phyloP scores from a whole-genome alignment of 176 grass and related monocot species.

The Cenchrus purpureus region DNA sequence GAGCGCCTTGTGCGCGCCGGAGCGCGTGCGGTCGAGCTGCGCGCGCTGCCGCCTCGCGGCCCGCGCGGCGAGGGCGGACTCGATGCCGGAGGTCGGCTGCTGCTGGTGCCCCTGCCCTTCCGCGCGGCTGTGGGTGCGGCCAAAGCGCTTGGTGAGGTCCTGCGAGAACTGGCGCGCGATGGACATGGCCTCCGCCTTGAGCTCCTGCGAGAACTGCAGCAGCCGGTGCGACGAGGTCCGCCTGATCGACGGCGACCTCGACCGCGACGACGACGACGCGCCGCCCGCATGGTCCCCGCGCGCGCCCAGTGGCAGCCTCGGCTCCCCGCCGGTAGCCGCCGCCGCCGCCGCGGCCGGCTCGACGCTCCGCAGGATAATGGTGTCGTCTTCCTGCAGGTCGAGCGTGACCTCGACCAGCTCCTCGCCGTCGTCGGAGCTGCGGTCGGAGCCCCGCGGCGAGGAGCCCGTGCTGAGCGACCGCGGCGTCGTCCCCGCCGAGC shows the following conservation, averaged over 20 bases:
- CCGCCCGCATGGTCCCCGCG: slow-evolving; percentile 31
- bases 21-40: slow-evolving; percentile 81
- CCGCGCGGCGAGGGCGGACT: slow-evolving; percentile 80
- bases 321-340: slow-evolving; percentile 34
- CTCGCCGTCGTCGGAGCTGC: slow-evolving; percentile 67
- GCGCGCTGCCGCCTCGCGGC: slow-evolving; percentile 68
- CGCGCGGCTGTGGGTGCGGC: slow-evolving; percentile 57
- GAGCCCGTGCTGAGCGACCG: slow-evolving; percentile 65
- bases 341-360: slow-evolving; percentile 63
- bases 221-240: slow-evolving; percentile 80
- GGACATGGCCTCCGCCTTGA: slow-evolving; percentile 80
- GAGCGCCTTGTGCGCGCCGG: slow-evolving; percentile 81
- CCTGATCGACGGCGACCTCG: slow-evolving; percentile 80
- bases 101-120: slow-evolving; percentile 20
- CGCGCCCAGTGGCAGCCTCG: slow-evolving; percentile 39
- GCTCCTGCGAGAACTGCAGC: slow-evolving; percentile 91
- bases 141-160: slow-evolving; percentile 84
- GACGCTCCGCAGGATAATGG: slow-evolving; percentile 91
- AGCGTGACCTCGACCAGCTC: slow-evolving; percentile 99
- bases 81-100: slow-evolving; percentile 49
- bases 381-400: slow-evolving; percentile 94
- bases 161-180: slow-evolving; percentile 82
- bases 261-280: slow-evolving; percentile 46
- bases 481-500: slow-evolving; percentile 60
- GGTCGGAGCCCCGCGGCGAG: slow-evolving; percentile 61